phyloP scores from a whole-genome alignment of 148 eudicot species.

The Arbutus unedo region DNA sequence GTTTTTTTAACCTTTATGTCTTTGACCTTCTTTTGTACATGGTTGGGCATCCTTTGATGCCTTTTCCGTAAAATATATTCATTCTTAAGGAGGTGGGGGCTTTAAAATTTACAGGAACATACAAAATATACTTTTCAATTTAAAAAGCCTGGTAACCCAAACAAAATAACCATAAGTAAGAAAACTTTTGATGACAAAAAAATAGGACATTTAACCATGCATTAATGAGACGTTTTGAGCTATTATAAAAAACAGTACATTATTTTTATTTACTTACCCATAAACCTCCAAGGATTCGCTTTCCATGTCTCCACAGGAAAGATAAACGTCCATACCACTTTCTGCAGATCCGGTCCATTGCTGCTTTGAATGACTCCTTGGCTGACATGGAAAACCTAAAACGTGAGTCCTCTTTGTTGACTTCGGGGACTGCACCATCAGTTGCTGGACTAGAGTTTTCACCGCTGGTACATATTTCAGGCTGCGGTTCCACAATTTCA shows the following conservation, averaged over 20 bases:
- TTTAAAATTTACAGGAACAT: background rate
- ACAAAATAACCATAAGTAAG: background rate
- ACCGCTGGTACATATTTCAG: conserved; percentile 38
- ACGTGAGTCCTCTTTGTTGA: conserved; percentile 52
- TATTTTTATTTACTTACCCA: conserved; percentile 58
- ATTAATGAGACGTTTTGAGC: background rate
- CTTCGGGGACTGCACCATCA: conserved; percentile 37
- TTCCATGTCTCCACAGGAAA: conserved; percentile 67
- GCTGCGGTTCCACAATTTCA: conserved; percentile 48
- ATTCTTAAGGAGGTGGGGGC: too few relatives aligned
- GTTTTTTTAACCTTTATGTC: too few relatives aligned
- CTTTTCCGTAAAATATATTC: too few relatives aligned
- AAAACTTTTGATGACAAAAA: background rate
- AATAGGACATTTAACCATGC: background rate
- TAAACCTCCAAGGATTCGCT: conserved; percentile 56
- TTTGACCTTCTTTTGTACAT: too few relatives aligned
- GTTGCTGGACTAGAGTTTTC: conserved; percentile 38
- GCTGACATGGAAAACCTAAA: conserved; percentile 55
- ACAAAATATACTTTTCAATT: background rate
- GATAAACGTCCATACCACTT: conserved; percentile 87
- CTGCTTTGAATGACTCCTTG: conserved; percentile 68
- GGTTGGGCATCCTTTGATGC: too few relatives aligned
- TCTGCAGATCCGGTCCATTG: conserved; percentile 46
- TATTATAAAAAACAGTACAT: background rate
- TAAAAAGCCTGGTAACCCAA: background rate